A percentile compares a stretch with the other conserved stretches of the same genome.
These are phyloP conservation scores for Aaosphaeria pasadenensis DNA, from an alignment of 2,329 filamentous ascomycete species.

Conservation along the genomic window DNA sequence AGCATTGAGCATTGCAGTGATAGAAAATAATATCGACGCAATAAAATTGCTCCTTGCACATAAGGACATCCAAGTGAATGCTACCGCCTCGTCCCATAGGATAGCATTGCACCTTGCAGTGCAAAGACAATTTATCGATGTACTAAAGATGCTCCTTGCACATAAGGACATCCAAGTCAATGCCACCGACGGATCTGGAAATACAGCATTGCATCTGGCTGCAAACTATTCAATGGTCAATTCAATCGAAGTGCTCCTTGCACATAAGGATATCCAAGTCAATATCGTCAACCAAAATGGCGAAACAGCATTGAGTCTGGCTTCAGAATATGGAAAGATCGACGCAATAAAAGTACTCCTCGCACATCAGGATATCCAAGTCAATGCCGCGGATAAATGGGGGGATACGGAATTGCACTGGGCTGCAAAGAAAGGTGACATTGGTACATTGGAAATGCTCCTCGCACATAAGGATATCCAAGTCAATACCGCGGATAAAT, in stretches of 20 bases:
- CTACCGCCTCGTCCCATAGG: neutral
- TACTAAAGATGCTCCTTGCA: neutral
- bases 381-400: neutral
- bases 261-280: neutral
- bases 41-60: constrained; percentile 1
- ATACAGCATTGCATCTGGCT: constrained; percentile 3
- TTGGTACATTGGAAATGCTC: neutral
- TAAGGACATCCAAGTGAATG: neutral
- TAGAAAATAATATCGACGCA: neutral
- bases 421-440: neutral
- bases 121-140: neutral
- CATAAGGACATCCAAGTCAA: neutral
- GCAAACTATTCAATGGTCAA: neutral
- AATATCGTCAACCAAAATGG: neutral
- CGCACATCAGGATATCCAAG: neutral
- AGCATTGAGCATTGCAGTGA: neutral
- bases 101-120: neutral
- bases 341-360: neutral
- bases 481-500: neutral
- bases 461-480: neutral
- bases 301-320: constrained; percentile 1
- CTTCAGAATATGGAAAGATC: neutral
- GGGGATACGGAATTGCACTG: neutral
- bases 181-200: neutral
- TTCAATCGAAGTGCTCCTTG: neutral